Evolutionary conservation across 139 green algal species (phyloP).

Genomic region (Tetraselmis chui): DNA sequence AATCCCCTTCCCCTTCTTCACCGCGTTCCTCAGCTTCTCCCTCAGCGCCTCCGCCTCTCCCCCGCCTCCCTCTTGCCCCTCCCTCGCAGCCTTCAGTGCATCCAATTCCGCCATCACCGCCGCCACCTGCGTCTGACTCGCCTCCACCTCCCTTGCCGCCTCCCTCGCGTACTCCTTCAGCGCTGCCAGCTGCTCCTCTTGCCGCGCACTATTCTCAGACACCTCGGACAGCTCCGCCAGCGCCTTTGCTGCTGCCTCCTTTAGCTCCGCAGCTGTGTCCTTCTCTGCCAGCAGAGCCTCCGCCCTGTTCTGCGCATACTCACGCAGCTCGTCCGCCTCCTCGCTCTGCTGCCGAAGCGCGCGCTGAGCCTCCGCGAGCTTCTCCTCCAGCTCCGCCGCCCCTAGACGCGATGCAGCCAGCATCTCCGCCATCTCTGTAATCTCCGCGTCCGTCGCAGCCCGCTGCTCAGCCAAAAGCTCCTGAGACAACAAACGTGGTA

Average conservation of each 20-base stretch:
- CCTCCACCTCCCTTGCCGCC: neutral
- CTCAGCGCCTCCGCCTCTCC: neutral
- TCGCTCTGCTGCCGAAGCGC: neutral
- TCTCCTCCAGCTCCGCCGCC: neutral
- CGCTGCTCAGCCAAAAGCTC: neutral
- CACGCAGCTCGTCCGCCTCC: neutral
- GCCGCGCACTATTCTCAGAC: neutral
- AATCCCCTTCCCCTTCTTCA: neutral
- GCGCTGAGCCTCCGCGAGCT: neutral
- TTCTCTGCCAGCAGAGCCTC: neutral
- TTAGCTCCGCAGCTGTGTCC: neutral
- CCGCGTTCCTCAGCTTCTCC: neutral
- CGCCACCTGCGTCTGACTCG: neutral
- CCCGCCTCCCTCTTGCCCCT: no score
- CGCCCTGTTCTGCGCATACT: neutral
- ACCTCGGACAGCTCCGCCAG: neutral
- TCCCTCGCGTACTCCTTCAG: neutral
- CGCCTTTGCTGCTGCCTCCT: neutral
- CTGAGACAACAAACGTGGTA: no score
- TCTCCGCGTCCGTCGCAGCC: neutral
- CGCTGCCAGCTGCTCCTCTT: neutral
- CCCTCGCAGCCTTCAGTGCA: neutral
- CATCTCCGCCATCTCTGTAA: neutral
- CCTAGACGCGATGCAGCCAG: neutral
- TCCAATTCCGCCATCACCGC: neutral